phyloP scores from a whole-genome alignment of 768 basidiomycete species.

The Serendipita sp. region DNA sequence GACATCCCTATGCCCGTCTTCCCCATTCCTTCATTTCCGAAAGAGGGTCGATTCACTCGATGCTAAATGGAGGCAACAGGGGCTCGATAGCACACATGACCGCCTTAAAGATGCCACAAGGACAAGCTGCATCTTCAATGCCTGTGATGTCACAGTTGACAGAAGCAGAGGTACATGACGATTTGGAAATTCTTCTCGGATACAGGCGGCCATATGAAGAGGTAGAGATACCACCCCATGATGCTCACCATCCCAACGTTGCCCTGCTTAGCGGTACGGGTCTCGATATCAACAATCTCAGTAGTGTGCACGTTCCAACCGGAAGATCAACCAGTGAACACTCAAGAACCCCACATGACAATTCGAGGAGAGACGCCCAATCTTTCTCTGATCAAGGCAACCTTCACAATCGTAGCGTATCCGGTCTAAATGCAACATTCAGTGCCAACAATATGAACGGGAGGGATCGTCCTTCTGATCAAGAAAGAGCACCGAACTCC shows the following conservation, averaged over 20 bases:
- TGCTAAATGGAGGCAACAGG: not conserved
- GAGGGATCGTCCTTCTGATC: too few species aligned
- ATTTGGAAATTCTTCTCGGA: conserved; percentile 8
- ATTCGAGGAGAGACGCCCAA: not conserved
- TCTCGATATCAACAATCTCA: too few species aligned
- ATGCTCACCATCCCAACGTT: too few species aligned
- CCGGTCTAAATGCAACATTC: conserved; percentile 10
- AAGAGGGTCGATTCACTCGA: not conserved
- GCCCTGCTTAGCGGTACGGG: too few species aligned
- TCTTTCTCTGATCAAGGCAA: not conserved
- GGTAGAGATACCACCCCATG: not conserved
- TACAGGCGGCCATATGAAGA: not conserved
- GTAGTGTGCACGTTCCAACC: too few species aligned
- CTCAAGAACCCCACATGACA: not conserved
- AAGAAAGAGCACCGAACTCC: too few species aligned
- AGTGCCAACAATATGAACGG: not conserved
- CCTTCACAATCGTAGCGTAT: not conserved
- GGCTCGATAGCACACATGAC: not conserved
- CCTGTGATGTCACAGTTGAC: conserved; percentile 8
- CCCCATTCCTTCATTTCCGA: conserved; percentile 3
- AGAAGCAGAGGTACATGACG: conserved; percentile 1
- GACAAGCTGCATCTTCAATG: not conserved
- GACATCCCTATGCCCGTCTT: not conserved
- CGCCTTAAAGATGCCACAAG: not conserved
- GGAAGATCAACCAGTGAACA: too few species aligned